phyloP scores from a whole-genome alignment of 192 early-diverging fungal species.

The Coemansia sp. region DNA sequence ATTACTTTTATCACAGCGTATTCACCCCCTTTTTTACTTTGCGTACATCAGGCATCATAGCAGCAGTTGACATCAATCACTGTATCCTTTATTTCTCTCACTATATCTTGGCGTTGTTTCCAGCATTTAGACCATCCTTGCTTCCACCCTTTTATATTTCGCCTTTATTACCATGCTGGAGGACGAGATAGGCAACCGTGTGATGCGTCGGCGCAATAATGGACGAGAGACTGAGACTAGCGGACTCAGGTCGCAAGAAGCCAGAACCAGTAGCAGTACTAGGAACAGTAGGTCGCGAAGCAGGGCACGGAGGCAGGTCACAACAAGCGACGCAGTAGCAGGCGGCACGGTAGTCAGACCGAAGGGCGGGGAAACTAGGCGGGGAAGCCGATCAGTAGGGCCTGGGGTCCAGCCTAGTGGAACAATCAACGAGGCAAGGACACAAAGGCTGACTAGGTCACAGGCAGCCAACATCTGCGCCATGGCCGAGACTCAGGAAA shows the following conservation, averaged over 20 bases:
- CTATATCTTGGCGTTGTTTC: not conserved
- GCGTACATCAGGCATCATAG: not conserved
- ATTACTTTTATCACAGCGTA: not conserved
- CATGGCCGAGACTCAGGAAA: not conserved
- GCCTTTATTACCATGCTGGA: slow-evolving; percentile 22
- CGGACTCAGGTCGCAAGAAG: slow-evolving; percentile 7
- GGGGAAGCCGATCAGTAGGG: not conserved
- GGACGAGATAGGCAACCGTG: slow-evolving; percentile 23
- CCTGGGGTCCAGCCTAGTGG: not conserved
- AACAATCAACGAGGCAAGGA: not conserved
- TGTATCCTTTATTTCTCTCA: not conserved
- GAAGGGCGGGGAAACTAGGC: not conserved
- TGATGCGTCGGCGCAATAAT: not conserved
- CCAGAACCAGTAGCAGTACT: not conserved
- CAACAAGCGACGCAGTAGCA: slow-evolving; percentile 3
- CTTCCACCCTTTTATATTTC: not conserved
- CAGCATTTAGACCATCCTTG: not conserved
- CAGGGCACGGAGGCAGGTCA: not conserved
- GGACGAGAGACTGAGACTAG: not conserved
- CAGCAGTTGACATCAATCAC: not conserved
- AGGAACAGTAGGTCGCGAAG: slow-evolving; percentile 1
- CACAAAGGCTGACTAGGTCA: not conserved
- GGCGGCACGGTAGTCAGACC: not conserved
- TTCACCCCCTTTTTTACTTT: not conserved
- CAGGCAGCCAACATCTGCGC: slow-evolving; percentile 1